These are phyloP conservation scores for Fistulinella prunicolor DNA, from an alignment of 768 basidiomycete species.

Conservation along the genomic window DNA sequence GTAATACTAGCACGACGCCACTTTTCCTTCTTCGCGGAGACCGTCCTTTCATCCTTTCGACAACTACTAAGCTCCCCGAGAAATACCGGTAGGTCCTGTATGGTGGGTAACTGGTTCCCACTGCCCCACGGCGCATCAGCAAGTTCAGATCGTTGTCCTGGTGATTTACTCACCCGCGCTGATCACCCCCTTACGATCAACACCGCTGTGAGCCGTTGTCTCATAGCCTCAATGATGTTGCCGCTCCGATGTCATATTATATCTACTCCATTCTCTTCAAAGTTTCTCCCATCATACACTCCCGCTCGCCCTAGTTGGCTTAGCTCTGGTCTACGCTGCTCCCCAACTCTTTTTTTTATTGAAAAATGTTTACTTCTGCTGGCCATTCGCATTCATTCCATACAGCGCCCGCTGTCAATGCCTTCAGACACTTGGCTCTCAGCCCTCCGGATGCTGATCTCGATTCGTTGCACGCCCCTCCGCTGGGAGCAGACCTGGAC, in stretches of 20 bases:
- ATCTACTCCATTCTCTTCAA: neutral
- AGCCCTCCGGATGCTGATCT: slow-evolving; percentile 43
- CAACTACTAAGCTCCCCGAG: too few species aligned
- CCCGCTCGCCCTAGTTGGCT: neutral
- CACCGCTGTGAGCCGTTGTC: slow-evolving; percentile 17
- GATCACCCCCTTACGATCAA: slow-evolving; percentile 1
- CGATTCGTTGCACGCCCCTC: too few species aligned
- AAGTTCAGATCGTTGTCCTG: slow-evolving; percentile 26
- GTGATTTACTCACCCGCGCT: slow-evolving; percentile 20
- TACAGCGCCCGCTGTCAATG: slow-evolving; percentile 35
- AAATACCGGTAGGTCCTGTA: too few species aligned
- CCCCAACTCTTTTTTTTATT: too few species aligned
- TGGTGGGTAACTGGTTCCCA: slow-evolving; percentile 11
- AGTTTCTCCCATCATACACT: neutral
- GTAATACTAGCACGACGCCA: neutral
- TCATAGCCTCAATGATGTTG: slow-evolving; percentile 18
- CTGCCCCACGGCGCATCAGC: neutral
- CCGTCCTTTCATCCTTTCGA: too few species aligned
- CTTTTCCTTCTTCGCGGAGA: too few species aligned
- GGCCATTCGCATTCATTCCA: too few species aligned
- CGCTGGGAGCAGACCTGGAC: slow-evolving; percentile 16
- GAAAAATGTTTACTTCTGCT: slow-evolving; percentile 42
- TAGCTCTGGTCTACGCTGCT: too few species aligned
- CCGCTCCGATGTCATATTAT: slow-evolving; percentile 4
- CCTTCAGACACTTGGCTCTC: slow-evolving; percentile 28